Conservation (phyloP, 1,284 basidiomycete species). For the Ustilago bromivora region DNA sequence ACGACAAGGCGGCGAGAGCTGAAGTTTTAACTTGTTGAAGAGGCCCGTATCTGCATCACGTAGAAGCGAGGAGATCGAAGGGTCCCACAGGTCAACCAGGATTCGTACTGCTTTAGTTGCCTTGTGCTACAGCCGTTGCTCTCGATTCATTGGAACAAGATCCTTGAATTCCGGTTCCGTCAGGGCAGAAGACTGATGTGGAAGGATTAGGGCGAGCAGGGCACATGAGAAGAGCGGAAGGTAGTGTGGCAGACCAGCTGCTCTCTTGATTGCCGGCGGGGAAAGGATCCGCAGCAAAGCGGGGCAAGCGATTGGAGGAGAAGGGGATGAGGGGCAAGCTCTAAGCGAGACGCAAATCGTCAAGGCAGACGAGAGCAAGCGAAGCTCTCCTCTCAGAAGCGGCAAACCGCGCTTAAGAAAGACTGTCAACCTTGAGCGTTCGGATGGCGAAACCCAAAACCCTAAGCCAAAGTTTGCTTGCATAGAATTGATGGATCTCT, state of each 20-base stretch:
- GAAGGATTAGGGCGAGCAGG: no score
- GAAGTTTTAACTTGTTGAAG: not conserved
- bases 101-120: not conserved
- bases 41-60: slow-evolving; percentile 1
- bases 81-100: not conserved
- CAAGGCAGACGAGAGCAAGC: slow-evolving; percentile 1
- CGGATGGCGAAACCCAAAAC: not conserved
- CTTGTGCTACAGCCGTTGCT: not conserved
- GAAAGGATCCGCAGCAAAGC: not conserved
- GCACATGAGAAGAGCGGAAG: not conserved
- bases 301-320: not conserved
- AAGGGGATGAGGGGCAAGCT: not conserved
- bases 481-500: not conserved
- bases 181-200: no score
- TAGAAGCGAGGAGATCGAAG: not conserved
- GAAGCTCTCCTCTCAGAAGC: not conserved
- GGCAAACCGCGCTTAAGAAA: not conserved
- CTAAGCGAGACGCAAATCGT: slow-evolving; percentile 23
- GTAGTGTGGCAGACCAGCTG: no score
- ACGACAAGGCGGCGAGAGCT: not conserved
- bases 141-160: not conserved
- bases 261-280: not conserved
- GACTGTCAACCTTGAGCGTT: not conserved
- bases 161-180: no score
- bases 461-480: not conserved